Conservation (phyloP, 768 basidiomycete species). For the Mycena capillaripes region DNA sequence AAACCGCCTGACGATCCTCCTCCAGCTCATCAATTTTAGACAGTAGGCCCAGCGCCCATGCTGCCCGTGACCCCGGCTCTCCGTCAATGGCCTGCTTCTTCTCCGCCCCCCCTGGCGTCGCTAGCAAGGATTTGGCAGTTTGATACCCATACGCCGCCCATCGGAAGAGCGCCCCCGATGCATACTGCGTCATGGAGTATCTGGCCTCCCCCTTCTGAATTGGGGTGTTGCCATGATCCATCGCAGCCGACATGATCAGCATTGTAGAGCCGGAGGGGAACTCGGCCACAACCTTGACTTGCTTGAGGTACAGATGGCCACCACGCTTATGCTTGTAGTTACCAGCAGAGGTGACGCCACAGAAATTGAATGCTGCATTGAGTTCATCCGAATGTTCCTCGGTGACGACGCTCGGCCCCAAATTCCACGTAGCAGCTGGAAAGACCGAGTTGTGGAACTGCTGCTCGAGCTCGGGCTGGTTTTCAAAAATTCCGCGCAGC, state of each 20-base stretch:
- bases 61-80: no score
- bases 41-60: no score
- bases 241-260: neutral
- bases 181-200: conserved; percentile 40
- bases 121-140: neutral
- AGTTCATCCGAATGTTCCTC: neutral
- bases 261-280: conserved; percentile 20
- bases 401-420: neutral
- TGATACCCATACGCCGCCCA: neutral
- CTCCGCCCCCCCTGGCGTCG: no score
- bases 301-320: conserved; percentile 21
- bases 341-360: conserved; percentile 11
- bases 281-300: conserved; percentile 29
- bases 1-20: no score
- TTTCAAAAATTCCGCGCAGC: neutral
- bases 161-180: conserved; percentile 15
- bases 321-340: conserved; percentile 3
- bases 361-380: no score
- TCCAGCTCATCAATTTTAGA: no score
- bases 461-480: neutral
- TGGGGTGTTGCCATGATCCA: conserved; percentile 32
- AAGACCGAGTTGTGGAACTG: neutral
- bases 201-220: conserved; percentile 29
- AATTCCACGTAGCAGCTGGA: neutral
- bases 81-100: no score